phyloP scores from a whole-genome alignment of 257 asterid genomes.

The Jasminum sambac region DNA sequence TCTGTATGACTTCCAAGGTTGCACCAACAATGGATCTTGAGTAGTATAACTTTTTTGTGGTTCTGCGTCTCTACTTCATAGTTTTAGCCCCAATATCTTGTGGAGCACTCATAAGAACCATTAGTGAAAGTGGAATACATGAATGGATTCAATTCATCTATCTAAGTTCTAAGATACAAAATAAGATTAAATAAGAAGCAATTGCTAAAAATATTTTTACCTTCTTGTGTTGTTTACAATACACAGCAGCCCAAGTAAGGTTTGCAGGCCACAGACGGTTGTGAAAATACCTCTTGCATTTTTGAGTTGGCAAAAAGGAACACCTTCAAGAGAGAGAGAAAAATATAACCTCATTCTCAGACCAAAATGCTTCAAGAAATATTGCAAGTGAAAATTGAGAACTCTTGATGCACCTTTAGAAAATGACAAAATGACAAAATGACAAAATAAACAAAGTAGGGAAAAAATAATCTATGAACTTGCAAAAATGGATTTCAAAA shows the following conservation, averaged over 20 bases:
- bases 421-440: too few species aligned
- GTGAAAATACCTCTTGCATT: conserved; percentile 91
- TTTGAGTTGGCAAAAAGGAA: conserved; percentile 76
- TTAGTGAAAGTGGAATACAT: not conserved
- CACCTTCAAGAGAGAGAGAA: conserved; percentile 39
- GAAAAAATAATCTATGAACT: not conserved
- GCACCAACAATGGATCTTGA: conserved; percentile 96
- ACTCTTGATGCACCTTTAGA: not conserved
- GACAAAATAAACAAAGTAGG: not conserved
- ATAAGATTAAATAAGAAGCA: not conserved
- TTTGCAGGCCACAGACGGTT: conserved; percentile 83
- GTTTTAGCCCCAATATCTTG: conserved; percentile 83
- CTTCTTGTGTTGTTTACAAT: conserved; percentile 87
- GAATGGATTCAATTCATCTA: not conserved
- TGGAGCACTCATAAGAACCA: not conserved
- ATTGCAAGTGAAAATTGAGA: not conserved
- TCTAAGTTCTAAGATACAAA: too few species aligned
- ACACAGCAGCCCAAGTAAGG: conserved; percentile 88
- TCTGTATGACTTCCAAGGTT: conserved; percentile 84
- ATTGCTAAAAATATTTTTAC: conserved; percentile 18
- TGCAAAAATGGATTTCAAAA: not conserved
- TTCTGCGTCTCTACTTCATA: conserved; percentile 79
- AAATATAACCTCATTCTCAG: not conserved
- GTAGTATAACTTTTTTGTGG: conserved; percentile 81
- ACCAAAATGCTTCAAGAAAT: not conserved